Percentiles rank a stretch among this genome's conserved stretches.
phyloP scores from a whole-genome alignment of 108 stramenopile species.

The Nitzschia sp. region DNA sequence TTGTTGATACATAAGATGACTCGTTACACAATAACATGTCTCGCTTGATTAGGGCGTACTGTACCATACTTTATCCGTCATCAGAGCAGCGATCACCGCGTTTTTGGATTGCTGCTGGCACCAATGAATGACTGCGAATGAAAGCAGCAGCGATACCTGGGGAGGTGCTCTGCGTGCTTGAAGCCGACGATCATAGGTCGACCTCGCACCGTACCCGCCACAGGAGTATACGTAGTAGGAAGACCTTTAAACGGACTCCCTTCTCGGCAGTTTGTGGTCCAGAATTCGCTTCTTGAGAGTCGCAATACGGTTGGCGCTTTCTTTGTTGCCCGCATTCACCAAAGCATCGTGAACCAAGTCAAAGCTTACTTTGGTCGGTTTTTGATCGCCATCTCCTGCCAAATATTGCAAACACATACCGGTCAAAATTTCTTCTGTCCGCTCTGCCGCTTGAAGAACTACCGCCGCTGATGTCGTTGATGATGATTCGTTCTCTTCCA shows the following conservation, averaged over 20 bases:
- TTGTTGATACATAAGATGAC: too few relatives aligned
- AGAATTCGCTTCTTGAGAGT: background rate
- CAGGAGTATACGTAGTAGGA: too few relatives aligned
- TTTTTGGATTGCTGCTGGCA: too few relatives aligned
- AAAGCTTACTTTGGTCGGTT: conserved; percentile 66
- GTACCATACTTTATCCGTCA: too few relatives aligned
- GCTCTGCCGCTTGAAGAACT: conserved; percentile 44
- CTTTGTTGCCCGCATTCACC: conserved; percentile 50
- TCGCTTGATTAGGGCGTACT: too few relatives aligned
- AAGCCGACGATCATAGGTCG: too few relatives aligned
- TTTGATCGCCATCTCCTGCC: conserved; percentile 45
- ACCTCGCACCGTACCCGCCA: too few relatives aligned
- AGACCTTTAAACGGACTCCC: background rate
- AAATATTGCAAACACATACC: conserved; percentile 57
- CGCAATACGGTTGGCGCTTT: conserved; percentile 38
- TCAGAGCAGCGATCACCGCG: too few relatives aligned
- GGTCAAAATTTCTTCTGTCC: conserved; percentile 64
- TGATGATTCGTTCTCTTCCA: conserved; percentile 29
- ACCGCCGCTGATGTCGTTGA: conserved; percentile 23
- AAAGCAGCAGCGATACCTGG: too few relatives aligned
- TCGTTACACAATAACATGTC: too few relatives aligned
- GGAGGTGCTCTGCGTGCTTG: too few relatives aligned
- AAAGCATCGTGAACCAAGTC: conserved; percentile 60
- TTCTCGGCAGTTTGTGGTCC: background rate
- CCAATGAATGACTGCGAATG: too few relatives aligned